Conservation (phyloP, 2,329 filamentous ascomycete genomes). For the Aspergillus fijiensis region DNA sequence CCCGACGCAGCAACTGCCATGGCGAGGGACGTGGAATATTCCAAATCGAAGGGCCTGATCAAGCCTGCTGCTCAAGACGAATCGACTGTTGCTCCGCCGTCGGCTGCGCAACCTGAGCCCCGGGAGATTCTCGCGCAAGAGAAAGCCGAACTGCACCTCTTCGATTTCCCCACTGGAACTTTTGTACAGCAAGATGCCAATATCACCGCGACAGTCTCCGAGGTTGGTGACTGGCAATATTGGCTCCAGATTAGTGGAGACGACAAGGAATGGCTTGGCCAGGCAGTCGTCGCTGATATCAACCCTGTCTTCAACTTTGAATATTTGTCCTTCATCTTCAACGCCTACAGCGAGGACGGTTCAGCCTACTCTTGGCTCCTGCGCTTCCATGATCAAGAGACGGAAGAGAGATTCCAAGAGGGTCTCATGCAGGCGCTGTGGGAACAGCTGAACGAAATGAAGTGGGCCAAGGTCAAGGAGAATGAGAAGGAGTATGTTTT, state of each 20-base stretch:
- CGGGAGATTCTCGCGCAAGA: conserved; percentile 73
- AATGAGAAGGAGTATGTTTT: conserved; percentile 91
- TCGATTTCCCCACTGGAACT: conserved; percentile 81
- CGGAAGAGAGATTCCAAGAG: conserved; percentile 84
- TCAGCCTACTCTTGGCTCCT: conserved; percentile 94
- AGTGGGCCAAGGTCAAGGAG: conserved; percentile 91
- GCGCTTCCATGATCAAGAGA: conserved; percentile 80
- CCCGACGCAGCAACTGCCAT: conserved; percentile 45
- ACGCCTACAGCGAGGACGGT: conserved; percentile 85
- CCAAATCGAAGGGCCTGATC: conserved; percentile 42
- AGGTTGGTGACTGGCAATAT: conserved; percentile 90
- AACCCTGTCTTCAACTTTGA: conserved; percentile 99
- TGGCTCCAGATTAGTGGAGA: conserved; percentile 83
- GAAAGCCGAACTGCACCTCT: conserved; percentile 83
- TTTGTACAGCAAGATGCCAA: conserved; percentile 77
- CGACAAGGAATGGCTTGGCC: conserved; percentile 80
- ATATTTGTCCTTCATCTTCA: conserved; percentile 98
- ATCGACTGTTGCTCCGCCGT: conserved; percentile 61
- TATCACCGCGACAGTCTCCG: conserved; percentile 76
- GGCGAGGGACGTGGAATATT: conserved; percentile 47
- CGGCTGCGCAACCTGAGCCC: conserved; percentile 63
- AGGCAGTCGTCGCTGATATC: conserved; percentile 82
- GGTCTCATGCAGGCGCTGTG: conserved; percentile 93
- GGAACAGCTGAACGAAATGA: conserved; percentile 92
- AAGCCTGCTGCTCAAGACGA: conserved; percentile 41